Base-by-base conservation (phyloP, 2,329 filamentous ascomycete species). In the Alternaria longipes region DNA sequence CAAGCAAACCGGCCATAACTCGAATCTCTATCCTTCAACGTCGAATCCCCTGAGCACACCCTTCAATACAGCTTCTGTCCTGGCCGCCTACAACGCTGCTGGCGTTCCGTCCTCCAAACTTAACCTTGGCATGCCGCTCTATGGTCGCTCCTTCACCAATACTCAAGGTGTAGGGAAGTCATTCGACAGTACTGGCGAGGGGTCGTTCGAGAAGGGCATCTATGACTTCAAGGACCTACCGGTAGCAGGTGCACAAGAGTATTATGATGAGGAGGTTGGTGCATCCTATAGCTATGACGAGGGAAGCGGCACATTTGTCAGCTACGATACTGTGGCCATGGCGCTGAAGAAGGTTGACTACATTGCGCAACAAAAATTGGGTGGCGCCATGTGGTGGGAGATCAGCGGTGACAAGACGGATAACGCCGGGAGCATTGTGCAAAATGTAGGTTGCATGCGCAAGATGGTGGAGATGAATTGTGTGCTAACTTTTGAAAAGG, bases 361-460 rank as follows among this genome's bases (percentile, higher is more conserved):
- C 76, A 87, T 97, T 73, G 86, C 84, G 73, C 77, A 86, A 20
- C 81, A 85, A 45, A 83, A 87, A 0, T 84, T 97, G 0, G 94
- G 93, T 2, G 94, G 94, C 18, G 92, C 86, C n/a, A 97, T 98
- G 94, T 98, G 93, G 93, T 96, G 92, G 92, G 94, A 97, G 81
- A 92, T 88, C 70, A 94, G 90, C 72, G 89, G 87, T 1, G 94
- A 97, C 76, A 89, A 89, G 3, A 89, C 88, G 0, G 78, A 78
- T 11, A 81, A 78, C 11, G 81, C 84, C 0, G 94, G 91, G 69
- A 73, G 73, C 26, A 76, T 97, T 73, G 93, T 84, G 53, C 70
- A 71, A 32, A 74, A 78, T 41, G 79, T 79, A 62, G 65, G 76
- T 72, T 12, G 32, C 24, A 26, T 28, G 34, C 8, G 42, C 18